Base-by-base conservation (phyloP, 2,329 filamentous ascomycete genomes). In the Phialophora tarda region DNA sequence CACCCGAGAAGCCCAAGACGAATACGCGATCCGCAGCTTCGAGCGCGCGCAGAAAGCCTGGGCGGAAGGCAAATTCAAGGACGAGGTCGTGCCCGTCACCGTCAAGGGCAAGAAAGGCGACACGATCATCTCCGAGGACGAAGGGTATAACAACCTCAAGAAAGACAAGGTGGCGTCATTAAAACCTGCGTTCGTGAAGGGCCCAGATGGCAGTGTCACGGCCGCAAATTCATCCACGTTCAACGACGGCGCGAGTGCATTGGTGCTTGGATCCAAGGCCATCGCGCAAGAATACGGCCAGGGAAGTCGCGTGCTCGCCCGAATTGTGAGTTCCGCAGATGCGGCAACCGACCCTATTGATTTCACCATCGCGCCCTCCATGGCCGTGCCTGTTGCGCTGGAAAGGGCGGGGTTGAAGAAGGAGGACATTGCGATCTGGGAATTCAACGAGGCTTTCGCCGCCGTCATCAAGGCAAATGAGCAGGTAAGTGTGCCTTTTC, bases 381-480 rank as follows among this genome's bases (percentile, higher is more conserved):
- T 96, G 79, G 94, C 94, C 4, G 94, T 98, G 0, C 93, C 94
- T 2, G 88, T 97, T 73, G 93, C 93, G 11, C 84, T 99, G 59
- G 86, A 93, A 79, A 86, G 93, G 64, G 95, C 95, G 0, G 93
- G 94, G 11, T 93, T 99, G 72, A 92, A 88, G 71, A 92, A 93
- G 80, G 90, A 96, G 55, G 91, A 98, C 78, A 92, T 99, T 54
- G 89, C 94, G 4, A 82, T 97, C 24, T 98, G 95, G 94, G 95
- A 98, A 78, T 97, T 99, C 80, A 99, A 99, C 78, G 95, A 99
- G 81, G 95, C 95, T 0, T 99, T 99, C 77, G 94, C 95, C 30
- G 92, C 91, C 4, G 93, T 97, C 32, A 95, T 97, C 78, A 93
- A 95, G 77, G 93, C 94, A 50, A 97, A 98, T 76, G 90, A 92